Evolutionary conservation across 495 filamentous ascomycete species (phyloP).

Genomic region (Lasiosphaeria ovina): DNA sequence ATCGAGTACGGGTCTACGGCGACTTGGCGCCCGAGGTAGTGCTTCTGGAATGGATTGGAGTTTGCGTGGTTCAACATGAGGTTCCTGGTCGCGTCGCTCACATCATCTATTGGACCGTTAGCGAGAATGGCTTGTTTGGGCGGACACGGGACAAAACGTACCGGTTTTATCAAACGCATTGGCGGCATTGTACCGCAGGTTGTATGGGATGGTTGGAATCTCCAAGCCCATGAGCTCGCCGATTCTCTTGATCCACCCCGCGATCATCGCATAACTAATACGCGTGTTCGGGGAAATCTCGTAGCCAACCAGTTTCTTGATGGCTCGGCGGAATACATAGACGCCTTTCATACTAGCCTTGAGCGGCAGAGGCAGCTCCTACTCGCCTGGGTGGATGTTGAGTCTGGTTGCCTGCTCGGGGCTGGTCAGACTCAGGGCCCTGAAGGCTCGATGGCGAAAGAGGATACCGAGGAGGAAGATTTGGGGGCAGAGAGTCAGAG

Average conservation of each 20-base stretch:
- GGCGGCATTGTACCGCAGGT: slow-evolving; percentile 8
- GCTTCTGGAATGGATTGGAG: slow-evolving; percentile 12
- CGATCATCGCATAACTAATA: slow-evolving; percentile 5
- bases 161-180: slow-evolving; percentile 12
- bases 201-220: slow-evolving; percentile 10
- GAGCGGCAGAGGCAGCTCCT: slow-evolving; percentile 8
- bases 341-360: slow-evolving; percentile 5
- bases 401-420: neutral
- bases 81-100: slow-evolving; percentile 10
- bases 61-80: slow-evolving; percentile 14
- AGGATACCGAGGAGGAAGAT: slow-evolving; percentile 7
- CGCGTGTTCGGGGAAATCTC: slow-evolving; percentile 9
- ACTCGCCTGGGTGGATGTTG: slow-evolving; percentile 10
- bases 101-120: slow-evolving; percentile 6
- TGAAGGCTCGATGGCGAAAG: slow-evolving; percentile 8
- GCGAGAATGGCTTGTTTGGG: slow-evolving; percentile 1
- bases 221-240: slow-evolving; percentile 7
- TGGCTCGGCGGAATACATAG: slow-evolving; percentile 10
- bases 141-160: neutral
- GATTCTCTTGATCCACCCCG: slow-evolving; percentile 6
- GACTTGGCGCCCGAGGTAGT: slow-evolving; percentile 13
- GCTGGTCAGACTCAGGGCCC: slow-evolving; percentile 10
- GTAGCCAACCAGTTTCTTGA: slow-evolving; percentile 10
- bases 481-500: slow-evolving; percentile 1
- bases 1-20: slow-evolving; percentile 5